phyloP scores from a whole-genome alignment of 2,329 filamentous ascomycete genomes.

The Penicillium janthinellum region DNA sequence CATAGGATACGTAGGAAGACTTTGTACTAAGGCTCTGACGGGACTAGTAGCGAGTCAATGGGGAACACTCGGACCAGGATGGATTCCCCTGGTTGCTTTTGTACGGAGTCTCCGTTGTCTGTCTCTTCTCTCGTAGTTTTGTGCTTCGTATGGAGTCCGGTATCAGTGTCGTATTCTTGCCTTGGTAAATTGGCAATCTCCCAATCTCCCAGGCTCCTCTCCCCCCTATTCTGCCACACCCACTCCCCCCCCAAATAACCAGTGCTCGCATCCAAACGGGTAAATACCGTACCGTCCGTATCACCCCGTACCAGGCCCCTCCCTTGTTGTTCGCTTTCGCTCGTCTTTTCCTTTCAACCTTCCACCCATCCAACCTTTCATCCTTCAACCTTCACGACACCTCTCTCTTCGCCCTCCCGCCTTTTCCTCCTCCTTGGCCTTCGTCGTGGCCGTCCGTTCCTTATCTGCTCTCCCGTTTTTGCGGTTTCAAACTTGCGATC shows the following conservation, averaged over 20 bases:
- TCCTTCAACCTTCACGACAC: slow-evolving; percentile 20
- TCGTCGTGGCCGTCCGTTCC: slow-evolving; percentile 33
- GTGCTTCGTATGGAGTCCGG: neutral
- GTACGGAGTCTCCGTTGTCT: neutral
- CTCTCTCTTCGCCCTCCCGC: slow-evolving; percentile 9
- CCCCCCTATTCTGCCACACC: neutral
- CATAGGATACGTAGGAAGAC: neutral
- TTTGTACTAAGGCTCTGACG: neutral
- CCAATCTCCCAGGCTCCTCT: slow-evolving; percentile 7
- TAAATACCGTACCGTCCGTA: slow-evolving; percentile 10
- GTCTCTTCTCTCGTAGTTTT: neutral
- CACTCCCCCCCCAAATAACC: neutral
- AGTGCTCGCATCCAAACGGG: neutral
- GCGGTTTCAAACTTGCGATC: slow-evolving; percentile 1
- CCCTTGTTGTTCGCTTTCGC: slow-evolving; percentile 11
- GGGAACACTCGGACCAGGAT: neutral
- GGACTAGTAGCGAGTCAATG: neutral
- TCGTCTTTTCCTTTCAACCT: slow-evolving; percentile 15
- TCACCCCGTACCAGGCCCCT: slow-evolving; percentile 8
- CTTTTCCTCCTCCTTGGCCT: slow-evolving; percentile 20
- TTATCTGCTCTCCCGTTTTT: slow-evolving; percentile 10
- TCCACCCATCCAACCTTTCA: slow-evolving; percentile 6
- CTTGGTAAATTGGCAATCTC: slow-evolving; percentile 6
- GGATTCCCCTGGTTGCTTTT: neutral
- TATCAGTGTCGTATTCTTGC: neutral